Base-by-base conservation (phyloP, 192 early-diverging fungal species). In the Podila epicladia region DNA sequence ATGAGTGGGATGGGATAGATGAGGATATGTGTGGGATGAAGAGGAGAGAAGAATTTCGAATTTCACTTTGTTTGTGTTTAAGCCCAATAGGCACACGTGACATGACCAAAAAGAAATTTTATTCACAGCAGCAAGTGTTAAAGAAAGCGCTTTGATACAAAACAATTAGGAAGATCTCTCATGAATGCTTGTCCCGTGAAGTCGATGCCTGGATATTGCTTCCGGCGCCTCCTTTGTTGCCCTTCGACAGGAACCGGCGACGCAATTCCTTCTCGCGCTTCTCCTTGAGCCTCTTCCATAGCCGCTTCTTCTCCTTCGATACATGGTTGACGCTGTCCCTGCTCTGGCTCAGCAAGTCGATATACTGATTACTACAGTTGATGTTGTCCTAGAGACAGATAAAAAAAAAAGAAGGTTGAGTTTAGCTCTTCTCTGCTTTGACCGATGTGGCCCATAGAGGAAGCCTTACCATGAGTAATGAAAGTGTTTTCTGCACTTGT, bases 351-450 rank as follows among this genome's bases (percentile, higher is more conserved):
- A 90, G 63, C n/a, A 85, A 72, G 15, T 85, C 84, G 26, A 92
- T 82, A 64, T 86, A 90, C 65, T 89, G 87, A 53, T 88, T 88
- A 64, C 86, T 89, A 58, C 82, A 86, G 63, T 86, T 89, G 63
- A 90, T 85, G 26, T 89, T 85, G 71, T 89, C 90, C 89, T 91
- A 78, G 31, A 9, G 17, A 33, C 57, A 38, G 12, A 49, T 11
- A 17, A 28, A 33, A 70, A 17, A 28, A 33, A 70, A 22, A 31
- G 9, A 69, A 66, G 9, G 61, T 15, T 13, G 33, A 45, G 13
- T 4, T 32, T 45, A 70, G 61, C 64, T 61, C 65, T 35, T 15
- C 3, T 17, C 13, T 45, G 1, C 41, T 8, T 45, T 17, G 13
- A 11, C 41, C 0, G 12, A 15, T 15, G 41, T 9, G 15, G 12